Conservation (phyloP, 441 rosid genomes). For the Erodium trifolium region DNA sequence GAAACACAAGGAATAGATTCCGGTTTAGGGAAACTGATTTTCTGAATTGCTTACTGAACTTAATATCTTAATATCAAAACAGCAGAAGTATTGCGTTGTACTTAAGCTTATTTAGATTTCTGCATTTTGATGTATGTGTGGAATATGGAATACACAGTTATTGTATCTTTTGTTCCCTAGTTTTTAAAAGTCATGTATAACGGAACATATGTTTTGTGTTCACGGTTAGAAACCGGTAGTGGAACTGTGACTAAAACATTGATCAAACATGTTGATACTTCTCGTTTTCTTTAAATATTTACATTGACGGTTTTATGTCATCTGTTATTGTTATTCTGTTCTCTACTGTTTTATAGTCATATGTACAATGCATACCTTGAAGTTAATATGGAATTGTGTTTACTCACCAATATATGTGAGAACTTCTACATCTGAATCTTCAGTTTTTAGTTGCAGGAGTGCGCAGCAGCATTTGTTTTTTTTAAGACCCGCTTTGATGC, state of each 20-base stretch:
- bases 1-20: no score
- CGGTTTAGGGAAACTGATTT: not conserved
- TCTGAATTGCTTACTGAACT: not conserved
- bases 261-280: not conserved
- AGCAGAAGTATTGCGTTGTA: not conserved
- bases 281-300: not conserved
- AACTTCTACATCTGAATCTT: conserved; percentile 8
- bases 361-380: not conserved
- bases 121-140: not conserved
- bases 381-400: not conserved
- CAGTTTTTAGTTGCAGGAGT: conserved; percentile 40
- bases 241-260: not conserved
- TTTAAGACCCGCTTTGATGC: conserved; percentile 87
- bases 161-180: not conserved
- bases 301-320: not conserved
- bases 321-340: not conserved
- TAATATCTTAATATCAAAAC: not conserved
- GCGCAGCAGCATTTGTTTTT: conserved; percentile 82
- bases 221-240: not conserved
- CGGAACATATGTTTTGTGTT: not conserved
- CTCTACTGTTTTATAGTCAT: not conserved
- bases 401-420: conserved; percentile 7
- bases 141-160: not conserved
- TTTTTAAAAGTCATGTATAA: not conserved
- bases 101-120: not conserved